Base-by-base conservation (phyloP, 78 protist species). In the Planoprotostelium fungivorum region DNA sequence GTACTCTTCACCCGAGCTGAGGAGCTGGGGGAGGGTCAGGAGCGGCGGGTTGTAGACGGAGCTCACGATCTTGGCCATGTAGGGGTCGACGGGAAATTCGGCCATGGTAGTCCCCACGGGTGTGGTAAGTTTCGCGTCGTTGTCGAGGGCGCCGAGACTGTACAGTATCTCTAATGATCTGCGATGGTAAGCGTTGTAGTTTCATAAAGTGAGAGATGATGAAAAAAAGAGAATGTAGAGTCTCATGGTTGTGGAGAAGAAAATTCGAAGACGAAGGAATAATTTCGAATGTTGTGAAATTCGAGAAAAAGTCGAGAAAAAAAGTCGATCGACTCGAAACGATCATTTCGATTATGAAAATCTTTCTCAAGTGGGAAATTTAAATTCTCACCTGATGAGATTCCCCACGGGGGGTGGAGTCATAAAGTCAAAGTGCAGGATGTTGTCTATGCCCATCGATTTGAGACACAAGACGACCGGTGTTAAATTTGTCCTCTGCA, bases 131-230 rank as follows among this genome's bases (percentile, higher is more conserved):
- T 28, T 29, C 0, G 95, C 90, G 28, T 29, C 38, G 37, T 39
- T 94, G 16, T 89, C 87, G 16, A 97, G 1, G 0, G 99, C 99
- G 28, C 96, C 98, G 34, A 97, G 91, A n/a, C 97, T 95, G 90
- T 87, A 97, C 1, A 97, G 91, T 1, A 92, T 85, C 36, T 90
- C 89, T 9, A 89, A 51, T n/a, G n/a, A n/a, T n/a, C n/a, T n/a
- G n/a, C n/a, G n/a, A n/a, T n/a, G n/a, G n/a, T n/a, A n/a, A n/a
- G n/a, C n/a, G n/a, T n/a, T n/a, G n/a, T n/a, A n/a, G n/a, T n/a
- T n/a, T n/a, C n/a, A n/a, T n/a, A n/a, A n/a, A n/a, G n/a, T n/a
- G n/a, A n/a, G n/a, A n/a, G n/a, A n/a, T n/a, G n/a, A n/a, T n/a
- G n/a, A n/a, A n/a, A n/a, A n/a, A n/a, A n/a, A n/a, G n/a, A n/a